phyloP scores from a whole-genome alignment of 345 rosid species.

The Eutrema japonicum region DNA sequence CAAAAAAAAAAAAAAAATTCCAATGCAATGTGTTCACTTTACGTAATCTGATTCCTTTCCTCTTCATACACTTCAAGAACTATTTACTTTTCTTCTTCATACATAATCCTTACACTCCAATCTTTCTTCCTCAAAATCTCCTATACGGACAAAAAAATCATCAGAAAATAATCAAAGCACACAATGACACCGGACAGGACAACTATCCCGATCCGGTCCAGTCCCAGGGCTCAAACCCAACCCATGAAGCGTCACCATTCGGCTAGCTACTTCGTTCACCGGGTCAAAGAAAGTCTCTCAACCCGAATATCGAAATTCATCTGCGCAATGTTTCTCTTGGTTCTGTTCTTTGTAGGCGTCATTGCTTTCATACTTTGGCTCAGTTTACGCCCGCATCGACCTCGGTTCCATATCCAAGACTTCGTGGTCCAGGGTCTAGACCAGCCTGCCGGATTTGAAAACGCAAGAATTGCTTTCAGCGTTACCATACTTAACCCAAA shows the following conservation, averaged over 20 bases:
- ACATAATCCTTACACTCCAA: constrained; percentile 30
- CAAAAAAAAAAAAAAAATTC: neutral
- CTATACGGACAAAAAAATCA: neutral
- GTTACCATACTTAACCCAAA: constrained; percentile 73
- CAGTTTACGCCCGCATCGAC: constrained; percentile 87
- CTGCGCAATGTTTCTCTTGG: constrained; percentile 57
- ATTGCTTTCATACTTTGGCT: constrained; percentile 73
- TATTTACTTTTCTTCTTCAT: constrained; percentile 36
- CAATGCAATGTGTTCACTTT: constrained; percentile 32
- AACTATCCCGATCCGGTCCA: constrained; percentile 38
- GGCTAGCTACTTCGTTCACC: constrained; percentile 60
- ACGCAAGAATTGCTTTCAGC: constrained; percentile 61
- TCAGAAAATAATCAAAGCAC: neutral
- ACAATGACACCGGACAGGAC: constrained; percentile 37
- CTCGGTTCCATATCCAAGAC: constrained; percentile 58
- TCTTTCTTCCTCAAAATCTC: constrained; percentile 22
- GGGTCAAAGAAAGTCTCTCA: constrained; percentile 72
- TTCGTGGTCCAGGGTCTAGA: constrained; percentile 60
- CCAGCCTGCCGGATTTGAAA: constrained; percentile 62
- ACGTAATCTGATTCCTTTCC: constrained; percentile 58
- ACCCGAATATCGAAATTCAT: constrained; percentile 62
- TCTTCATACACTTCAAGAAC: constrained; percentile 45
- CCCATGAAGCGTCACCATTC: constrained; percentile 51
- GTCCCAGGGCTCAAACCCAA: constrained; percentile 13
- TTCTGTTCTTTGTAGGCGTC: constrained; percentile 57